These are phyloP conservation scores for Pseudofabraea citricarpa DNA, from an alignment of 2,329 filamentous ascomycete genomes.

Conservation along the genomic window DNA sequence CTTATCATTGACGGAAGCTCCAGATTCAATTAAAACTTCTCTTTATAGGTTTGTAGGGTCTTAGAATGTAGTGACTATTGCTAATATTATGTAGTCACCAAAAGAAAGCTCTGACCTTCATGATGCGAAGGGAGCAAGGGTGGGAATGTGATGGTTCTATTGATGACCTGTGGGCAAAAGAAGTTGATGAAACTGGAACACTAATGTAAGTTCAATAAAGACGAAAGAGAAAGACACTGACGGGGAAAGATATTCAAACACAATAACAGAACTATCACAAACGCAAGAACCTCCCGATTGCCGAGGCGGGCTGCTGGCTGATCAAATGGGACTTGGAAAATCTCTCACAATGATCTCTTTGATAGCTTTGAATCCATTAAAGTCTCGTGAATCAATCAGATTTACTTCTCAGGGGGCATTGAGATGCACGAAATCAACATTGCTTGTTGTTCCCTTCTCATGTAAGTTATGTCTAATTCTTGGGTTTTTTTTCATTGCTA, in stretches of 20 bases:
- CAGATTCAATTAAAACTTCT: too few relatives aligned
- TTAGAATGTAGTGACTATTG: too few relatives aligned
- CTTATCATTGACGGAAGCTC: too few relatives aligned
- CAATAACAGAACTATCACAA: constrained; percentile 68
- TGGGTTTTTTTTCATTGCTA: background rate
- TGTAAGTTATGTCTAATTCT: constrained; percentile 24
- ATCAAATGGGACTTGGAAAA: constrained; percentile 55
- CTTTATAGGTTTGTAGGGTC: too few relatives aligned
- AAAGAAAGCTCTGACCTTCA: constrained; percentile 31
- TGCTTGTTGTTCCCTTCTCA: constrained; percentile 39
- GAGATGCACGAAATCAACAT: constrained; percentile 30
- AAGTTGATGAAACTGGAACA: constrained; percentile 23
- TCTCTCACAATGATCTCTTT: constrained; percentile 42
- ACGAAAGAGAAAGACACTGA: constrained; percentile 31
- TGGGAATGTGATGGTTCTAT: constrained; percentile 23
- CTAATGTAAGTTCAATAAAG: constrained; percentile 24
- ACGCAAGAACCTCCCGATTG: constrained; percentile 55
- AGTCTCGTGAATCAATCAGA: background rate
- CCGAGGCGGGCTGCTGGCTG: constrained; percentile 50
- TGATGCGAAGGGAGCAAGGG: constrained; percentile 33
- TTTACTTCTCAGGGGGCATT: constrained; percentile 3
- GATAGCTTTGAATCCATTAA: constrained; percentile 22
- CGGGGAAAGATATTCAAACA: constrained; percentile 60
- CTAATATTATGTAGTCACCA: constrained; percentile 31
- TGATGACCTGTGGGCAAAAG: constrained; percentile 14